Conservation (phyloP, 1,284 basidiomycete genomes). For the Thecaphora frezii region DNA sequence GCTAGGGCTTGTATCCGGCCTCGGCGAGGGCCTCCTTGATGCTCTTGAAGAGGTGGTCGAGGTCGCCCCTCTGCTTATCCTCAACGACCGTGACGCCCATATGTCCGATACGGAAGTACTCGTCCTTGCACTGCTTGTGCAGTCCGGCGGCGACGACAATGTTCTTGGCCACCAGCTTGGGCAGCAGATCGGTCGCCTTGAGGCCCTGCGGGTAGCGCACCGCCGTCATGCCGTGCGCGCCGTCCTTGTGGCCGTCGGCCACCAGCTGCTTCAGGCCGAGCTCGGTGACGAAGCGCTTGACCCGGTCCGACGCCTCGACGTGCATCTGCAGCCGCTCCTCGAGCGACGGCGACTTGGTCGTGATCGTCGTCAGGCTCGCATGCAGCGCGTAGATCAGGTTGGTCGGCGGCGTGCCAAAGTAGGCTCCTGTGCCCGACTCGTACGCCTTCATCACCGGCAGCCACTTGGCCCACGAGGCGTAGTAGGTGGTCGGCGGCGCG, state of each 20-base stretch:
- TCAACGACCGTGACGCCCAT: conserved; percentile 86
- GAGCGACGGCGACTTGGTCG: conserved; percentile 65
- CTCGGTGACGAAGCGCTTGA: conserved; percentile 71
- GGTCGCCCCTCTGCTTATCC: conserved; percentile 63
- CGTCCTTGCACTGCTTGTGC: conserved; percentile 82
- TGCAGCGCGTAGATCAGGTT: conserved; percentile 91
- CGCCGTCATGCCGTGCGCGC: conserved; percentile 58
- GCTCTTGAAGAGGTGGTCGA: conserved; percentile 73
- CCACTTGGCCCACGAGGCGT: conserved; percentile 66
- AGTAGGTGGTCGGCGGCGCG: conserved; percentile 76
- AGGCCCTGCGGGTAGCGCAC: conserved; percentile 54
- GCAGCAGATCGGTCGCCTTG: conserved; percentile 46
- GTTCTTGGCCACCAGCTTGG: conserved; percentile 67
- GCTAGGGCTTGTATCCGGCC: conserved; percentile 59
- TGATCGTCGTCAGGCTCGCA: conserved; percentile 75
- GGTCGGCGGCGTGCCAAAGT: conserved; percentile 66
- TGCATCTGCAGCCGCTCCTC: conserved; percentile 80
- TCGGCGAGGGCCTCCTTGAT: conserved; percentile 66
- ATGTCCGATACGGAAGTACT: conserved; percentile 66
- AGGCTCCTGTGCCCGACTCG: conserved; percentile 52
- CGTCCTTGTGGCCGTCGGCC: conserved; percentile 52
- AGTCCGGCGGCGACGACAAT: conserved; percentile 87
- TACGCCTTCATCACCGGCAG: conserved; percentile 59
- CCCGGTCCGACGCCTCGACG: conserved; percentile 70
- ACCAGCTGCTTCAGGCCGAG: conserved; percentile 68